Conservation (phyloP, 305 asterid genomes). For the Solanum hybrid region DNA sequence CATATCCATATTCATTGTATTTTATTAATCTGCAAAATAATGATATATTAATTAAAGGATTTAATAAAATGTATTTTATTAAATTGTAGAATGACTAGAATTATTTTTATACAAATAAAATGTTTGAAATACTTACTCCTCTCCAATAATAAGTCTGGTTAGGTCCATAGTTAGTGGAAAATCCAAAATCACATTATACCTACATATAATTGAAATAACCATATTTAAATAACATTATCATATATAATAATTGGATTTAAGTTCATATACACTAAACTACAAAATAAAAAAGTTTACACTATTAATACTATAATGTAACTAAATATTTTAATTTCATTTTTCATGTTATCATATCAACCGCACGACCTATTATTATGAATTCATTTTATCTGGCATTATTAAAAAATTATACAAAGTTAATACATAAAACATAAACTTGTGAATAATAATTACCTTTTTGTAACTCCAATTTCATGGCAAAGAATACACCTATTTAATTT, state of each 20-base stretch:
- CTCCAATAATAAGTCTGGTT: constrained; percentile 44
- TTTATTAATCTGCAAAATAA: constrained; percentile 33
- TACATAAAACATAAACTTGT: not conserved
- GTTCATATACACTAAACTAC: not conserved
- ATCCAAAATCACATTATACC: constrained; percentile 67
- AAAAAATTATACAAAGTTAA: too few species aligned
- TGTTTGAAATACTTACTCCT: constrained; percentile 39
- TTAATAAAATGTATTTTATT: not conserved
- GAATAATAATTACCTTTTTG: constrained; percentile 21
- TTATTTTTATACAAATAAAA: not conserved
- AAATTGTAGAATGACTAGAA: not conserved
- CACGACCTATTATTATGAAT: not conserved
- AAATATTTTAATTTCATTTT: not conserved
- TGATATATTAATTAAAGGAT: not conserved
- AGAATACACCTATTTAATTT: constrained; percentile 38
- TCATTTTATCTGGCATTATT: not conserved
- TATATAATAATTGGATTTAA: not conserved
- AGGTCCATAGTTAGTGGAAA: constrained; percentile 50
- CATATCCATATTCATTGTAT: constrained; percentile 28
- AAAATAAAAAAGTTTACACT: not conserved
- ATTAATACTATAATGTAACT: not conserved
- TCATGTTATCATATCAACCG: not conserved
- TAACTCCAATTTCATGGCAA: constrained; percentile 58
- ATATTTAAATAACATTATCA: not conserved
- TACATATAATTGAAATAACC: constrained; percentile 1